phyloP scores from a whole-genome alignment of 148 eudicot genomes.

The Camellia granthamiana region DNA sequence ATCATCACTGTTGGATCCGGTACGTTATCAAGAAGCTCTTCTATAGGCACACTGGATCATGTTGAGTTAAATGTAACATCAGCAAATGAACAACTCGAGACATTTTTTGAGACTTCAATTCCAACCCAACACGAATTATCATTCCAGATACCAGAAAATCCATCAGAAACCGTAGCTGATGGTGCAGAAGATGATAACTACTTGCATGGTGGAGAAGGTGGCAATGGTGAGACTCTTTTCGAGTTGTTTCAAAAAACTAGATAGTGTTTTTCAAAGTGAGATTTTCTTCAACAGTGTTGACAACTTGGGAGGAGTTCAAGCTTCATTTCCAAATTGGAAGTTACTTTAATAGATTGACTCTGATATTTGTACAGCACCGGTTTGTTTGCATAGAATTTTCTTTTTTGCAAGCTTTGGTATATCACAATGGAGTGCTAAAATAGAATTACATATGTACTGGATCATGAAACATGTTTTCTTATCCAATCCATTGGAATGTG shows the following conservation, averaged over 20 bases:
- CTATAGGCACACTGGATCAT: slow-evolving; percentile 55
- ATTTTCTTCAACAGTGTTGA: not conserved
- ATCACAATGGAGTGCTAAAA: not conserved
- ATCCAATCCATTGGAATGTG: too few species aligned
- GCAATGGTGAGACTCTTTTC: slow-evolving; percentile 37
- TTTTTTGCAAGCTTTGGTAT: not conserved
- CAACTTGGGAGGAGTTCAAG: not conserved
- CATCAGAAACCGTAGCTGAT: slow-evolving; percentile 19
- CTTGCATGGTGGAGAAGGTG: slow-evolving; percentile 24
- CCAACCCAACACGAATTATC: slow-evolving; percentile 35
- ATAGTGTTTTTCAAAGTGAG: not conserved
- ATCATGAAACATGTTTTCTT: too few species aligned
- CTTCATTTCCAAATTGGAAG: not conserved
- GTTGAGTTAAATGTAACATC: slow-evolving; percentile 31
- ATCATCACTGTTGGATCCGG: slow-evolving; percentile 70
- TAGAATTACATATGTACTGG: not conserved
- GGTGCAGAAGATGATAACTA: slow-evolving; percentile 16
- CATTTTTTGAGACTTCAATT: slow-evolving; percentile 14
- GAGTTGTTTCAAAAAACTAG: slow-evolving; percentile 59
- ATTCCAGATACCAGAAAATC: slow-evolving; percentile 48
- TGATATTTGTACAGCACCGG: not conserved
- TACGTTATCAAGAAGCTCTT: slow-evolving; percentile 71
- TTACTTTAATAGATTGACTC: not conserved
- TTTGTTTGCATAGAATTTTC: not conserved
- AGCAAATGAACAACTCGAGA: slow-evolving; percentile 21